Evolutionary conservation across 129 eudicot genomes (phyloP).

Genomic region (Mikania micrantha): DNA sequence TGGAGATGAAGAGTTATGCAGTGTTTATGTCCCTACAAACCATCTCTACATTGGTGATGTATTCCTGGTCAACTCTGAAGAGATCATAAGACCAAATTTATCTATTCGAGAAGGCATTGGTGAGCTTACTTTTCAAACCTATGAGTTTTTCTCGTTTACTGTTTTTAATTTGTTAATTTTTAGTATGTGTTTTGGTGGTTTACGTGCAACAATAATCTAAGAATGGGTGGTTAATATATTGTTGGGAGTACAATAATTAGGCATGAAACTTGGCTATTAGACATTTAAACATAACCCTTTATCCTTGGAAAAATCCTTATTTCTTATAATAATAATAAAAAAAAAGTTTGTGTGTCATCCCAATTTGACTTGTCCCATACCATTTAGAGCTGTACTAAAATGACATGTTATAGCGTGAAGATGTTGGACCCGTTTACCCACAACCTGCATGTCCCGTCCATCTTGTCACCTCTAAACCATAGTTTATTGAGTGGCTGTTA

Average conservation of each 20-base stretch:
- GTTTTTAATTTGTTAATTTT: too few relatives aligned
- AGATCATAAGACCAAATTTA: conserved; percentile 76
- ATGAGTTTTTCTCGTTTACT: too few relatives aligned
- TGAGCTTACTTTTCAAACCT: conserved; percentile 10
- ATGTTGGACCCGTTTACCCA: not conserved
- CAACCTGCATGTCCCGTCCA: not conserved
- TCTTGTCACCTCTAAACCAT: not conserved
- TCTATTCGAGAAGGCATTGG: conserved; percentile 97
- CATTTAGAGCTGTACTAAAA: not conserved
- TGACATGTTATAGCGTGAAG: not conserved
- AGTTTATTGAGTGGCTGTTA: not conserved
- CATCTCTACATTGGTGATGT: conserved; percentile 91
- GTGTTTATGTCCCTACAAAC: conserved; percentile 92
- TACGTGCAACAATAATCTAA: not conserved
- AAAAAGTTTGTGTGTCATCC: not conserved
- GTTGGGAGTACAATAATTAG: not conserved
- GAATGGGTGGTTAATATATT: not conserved
- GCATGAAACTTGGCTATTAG: not conserved
- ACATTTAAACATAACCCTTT: not conserved
- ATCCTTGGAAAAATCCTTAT: not conserved
- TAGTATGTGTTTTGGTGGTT: not conserved
- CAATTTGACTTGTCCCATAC: not conserved
- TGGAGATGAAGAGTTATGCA: conserved; percentile 85
- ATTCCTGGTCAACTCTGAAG: conserved; percentile 79
- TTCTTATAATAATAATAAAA: not conserved